Conservation (phyloP, 1,284 basidiomycete species). For the Cryptococcus neoformans region DNA sequence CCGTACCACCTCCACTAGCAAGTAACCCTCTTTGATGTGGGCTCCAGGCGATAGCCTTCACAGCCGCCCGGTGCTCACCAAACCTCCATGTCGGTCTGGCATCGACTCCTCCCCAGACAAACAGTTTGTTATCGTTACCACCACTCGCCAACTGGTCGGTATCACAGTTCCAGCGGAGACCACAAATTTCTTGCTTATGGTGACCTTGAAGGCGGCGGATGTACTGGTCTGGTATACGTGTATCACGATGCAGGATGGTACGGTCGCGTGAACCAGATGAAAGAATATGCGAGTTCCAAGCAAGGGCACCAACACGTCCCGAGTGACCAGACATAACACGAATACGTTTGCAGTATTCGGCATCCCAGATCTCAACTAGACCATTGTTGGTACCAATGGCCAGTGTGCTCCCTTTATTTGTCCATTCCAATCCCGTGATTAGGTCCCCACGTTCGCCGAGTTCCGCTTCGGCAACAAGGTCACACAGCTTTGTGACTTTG, state of each 20-base stretch:
- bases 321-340: slow-evolving; percentile 81
- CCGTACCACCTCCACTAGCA: slow-evolving; percentile 96
- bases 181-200: slow-evolving; percentile 95
- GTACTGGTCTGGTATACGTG: slow-evolving; percentile 66
- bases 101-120: slow-evolving; percentile 79
- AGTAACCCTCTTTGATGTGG: slow-evolving; percentile 89
- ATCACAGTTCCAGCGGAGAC: slow-evolving; percentile 81
- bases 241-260: slow-evolving; percentile 87
- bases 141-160: slow-evolving; percentile 83
- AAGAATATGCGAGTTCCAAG: slow-evolving; percentile 88
- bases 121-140: slow-evolving; percentile 98
- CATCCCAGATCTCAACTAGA: slow-evolving; percentile 91
- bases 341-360: slow-evolving; percentile 68
- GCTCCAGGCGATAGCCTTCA: slow-evolving; percentile 98
- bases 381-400: slow-evolving; percentile 90
- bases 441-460: slow-evolving; percentile 55
- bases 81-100: slow-evolving; percentile 84
- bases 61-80: slow-evolving; percentile 92
- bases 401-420: slow-evolving; percentile 82
- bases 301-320: slow-evolving; percentile 85
- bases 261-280: slow-evolving; percentile 91
- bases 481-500: slow-evolving; percentile 86
- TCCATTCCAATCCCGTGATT: slow-evolving; percentile 87
- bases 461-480: slow-evolving; percentile 55
- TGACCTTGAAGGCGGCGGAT: slow-evolving; percentile 70